phyloP scores from a whole-genome alignment of 305 asterid species.

The Fraxinus sp. region DNA sequence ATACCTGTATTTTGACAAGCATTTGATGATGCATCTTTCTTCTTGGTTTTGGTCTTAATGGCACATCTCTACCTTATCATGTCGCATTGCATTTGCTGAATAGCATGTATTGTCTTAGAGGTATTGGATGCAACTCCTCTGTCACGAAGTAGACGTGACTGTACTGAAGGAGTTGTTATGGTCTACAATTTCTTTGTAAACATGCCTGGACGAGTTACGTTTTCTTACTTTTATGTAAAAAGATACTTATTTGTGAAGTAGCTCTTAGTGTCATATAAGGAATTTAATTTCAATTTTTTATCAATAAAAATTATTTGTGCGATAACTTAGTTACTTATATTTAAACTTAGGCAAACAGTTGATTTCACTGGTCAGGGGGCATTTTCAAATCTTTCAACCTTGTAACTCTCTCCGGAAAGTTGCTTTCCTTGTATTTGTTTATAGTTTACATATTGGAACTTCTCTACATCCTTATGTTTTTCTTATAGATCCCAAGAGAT shows the following conservation, averaged over 20 bases:
- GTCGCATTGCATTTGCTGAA: neutral
- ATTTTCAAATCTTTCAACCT: neutral
- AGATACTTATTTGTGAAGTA: neutral
- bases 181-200: neutral
- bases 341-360: neutral
- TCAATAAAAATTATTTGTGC: neutral
- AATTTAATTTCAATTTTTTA: neutral
- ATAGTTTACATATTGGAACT: neutral
- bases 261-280: neutral
- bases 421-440: neutral
- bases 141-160: neutral
- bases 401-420: neutral
- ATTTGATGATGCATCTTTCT: neutral
- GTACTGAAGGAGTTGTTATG: neutral
- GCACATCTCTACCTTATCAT: neutral
- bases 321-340: neutral
- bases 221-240: neutral
- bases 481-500: conserved; percentile 57
- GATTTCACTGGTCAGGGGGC: neutral
- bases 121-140: neutral
- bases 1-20: neutral
- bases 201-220: neutral
- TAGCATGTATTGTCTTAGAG: neutral
- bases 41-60: neutral
- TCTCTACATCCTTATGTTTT: neutral